phyloP scores from a whole-genome alignment of 208 protist species.

The Crithidia thermophila region DNA sequence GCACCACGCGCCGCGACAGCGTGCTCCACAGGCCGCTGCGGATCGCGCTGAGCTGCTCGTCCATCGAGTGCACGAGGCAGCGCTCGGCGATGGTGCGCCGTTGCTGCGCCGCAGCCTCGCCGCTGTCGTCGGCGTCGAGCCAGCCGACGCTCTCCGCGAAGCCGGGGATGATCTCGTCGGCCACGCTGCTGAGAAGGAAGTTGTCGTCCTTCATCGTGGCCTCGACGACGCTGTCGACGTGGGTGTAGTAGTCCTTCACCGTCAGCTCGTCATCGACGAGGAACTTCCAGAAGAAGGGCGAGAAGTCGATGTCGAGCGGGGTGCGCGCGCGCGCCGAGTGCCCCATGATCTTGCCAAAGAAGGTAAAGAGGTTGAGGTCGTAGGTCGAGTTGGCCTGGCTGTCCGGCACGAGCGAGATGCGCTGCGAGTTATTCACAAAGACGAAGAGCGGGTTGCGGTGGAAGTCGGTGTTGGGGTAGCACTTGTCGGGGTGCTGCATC shows the following conservation, averaged over 20 bases:
- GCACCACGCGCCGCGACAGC: constrained; percentile 81
- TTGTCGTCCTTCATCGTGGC: constrained; percentile 78
- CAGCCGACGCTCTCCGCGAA: constrained; percentile 55
- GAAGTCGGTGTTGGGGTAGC: constrained; percentile 83
- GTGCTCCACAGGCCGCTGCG: constrained; percentile 78
- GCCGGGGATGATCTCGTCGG: constrained; percentile 84
- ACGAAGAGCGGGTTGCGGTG: constrained; percentile 87
- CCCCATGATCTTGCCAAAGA: constrained; percentile 92
- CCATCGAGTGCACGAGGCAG: constrained; percentile 89
- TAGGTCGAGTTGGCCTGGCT: constrained; percentile 64
- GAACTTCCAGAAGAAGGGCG: constrained; percentile 92
- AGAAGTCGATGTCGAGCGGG: constrained; percentile 88
- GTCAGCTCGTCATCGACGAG: constrained; percentile 85
- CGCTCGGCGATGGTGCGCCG: constrained; percentile 75
- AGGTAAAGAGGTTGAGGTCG: constrained; percentile 84
- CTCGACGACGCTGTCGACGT: constrained; percentile 88
- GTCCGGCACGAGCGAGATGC: constrained; percentile 86
- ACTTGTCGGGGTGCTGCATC: constrained; percentile 88
- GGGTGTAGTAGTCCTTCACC: constrained; percentile 85
- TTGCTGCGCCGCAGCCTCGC: constrained; percentile 27
- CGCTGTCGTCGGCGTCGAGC: constrained; percentile 39
- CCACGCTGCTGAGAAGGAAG: constrained; percentile 80
- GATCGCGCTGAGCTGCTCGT: constrained; percentile 83
- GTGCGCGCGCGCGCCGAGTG: constrained; percentile 67
- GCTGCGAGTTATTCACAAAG: constrained; percentile 86